A percentile compares a stretch with the other conserved stretches of the same genome.
Conservation (phyloP, 805 yeast species). For the Metschnikowia corniflorae region DNA sequence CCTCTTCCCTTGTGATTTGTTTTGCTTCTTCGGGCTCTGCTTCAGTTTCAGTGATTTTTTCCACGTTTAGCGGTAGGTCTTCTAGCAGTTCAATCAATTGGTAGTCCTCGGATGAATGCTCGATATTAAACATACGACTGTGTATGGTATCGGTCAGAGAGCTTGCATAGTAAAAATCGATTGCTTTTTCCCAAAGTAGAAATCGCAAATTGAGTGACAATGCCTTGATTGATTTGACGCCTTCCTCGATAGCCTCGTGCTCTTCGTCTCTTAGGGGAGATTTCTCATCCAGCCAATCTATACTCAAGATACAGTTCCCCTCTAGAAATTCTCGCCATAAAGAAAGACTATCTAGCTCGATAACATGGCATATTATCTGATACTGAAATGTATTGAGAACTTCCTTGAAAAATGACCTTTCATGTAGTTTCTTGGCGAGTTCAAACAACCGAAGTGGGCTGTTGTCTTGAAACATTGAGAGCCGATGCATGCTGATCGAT, state of each 20-base stretch:
- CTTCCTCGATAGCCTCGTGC: constrained; percentile 43
- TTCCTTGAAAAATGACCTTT: constrained; percentile 29
- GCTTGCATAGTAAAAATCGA: constrained; percentile 42
- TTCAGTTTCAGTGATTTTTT: not conserved
- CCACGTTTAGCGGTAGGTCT: constrained; percentile 5
- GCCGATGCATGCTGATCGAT: constrained; percentile 34
- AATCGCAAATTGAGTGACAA: constrained; percentile 64
- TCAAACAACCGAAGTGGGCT: constrained; percentile 30
- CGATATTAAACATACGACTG: constrained; percentile 19
- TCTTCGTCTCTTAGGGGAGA: constrained; percentile 11
- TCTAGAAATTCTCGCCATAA: constrained; percentile 48
- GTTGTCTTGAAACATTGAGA: constrained; percentile 35
- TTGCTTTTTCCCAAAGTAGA: constrained; percentile 68
- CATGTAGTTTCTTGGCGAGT: constrained; percentile 33
- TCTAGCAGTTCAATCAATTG: constrained; percentile 33
- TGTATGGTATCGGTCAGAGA: constrained; percentile 1
- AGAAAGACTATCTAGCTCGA: constrained; percentile 31
- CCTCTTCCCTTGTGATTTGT: constrained; percentile 12
- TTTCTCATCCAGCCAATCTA: constrained; percentile 14
- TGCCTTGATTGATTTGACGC: constrained; percentile 25
- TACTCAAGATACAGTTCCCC: constrained; percentile 30
- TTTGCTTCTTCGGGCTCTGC: not conserved
- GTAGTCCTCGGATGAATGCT: constrained; percentile 34
- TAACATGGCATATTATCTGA: constrained; percentile 44
- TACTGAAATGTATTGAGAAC: constrained; percentile 53